Conservation (phyloP, 2,329 filamentous ascomycete species). For the Aureobasidium mangrovei region DNA sequence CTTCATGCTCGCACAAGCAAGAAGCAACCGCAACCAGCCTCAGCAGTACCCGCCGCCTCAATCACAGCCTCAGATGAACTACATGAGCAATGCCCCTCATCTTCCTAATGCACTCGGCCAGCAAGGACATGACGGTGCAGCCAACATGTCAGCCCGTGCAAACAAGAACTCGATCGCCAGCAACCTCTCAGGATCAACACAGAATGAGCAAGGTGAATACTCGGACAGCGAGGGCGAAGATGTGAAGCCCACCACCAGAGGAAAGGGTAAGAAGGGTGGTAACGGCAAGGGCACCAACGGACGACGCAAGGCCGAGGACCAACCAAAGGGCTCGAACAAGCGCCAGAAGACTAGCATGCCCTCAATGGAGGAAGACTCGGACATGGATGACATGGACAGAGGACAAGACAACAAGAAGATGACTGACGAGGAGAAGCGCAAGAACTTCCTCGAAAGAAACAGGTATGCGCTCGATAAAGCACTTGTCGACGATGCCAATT, state of each 20-base stretch:
- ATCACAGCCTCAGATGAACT: constrained; percentile 30
- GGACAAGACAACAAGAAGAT: constrained; percentile 65
- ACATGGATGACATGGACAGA: constrained; percentile 44
- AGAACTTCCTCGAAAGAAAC: constrained; percentile 95
- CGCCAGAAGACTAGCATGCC: constrained; percentile 54
- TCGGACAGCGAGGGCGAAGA: constrained; percentile 64
- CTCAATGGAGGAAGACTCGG: constrained; percentile 41
- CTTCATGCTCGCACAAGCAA: constrained; percentile 75
- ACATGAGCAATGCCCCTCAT: constrained; percentile 29
- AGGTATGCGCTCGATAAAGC: constrained; percentile 50
- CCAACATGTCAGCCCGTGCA: constrained; percentile 27
- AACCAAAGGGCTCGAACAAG: constrained; percentile 60
- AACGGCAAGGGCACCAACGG: constrained; percentile 44
- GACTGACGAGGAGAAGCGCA: constrained; percentile 97
- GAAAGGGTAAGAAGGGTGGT: constrained; percentile 60
- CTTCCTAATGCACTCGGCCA: constrained; percentile 39
- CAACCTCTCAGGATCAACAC: constrained; percentile 45
- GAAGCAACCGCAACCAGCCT: constrained; percentile 45
- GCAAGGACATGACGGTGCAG: constrained; percentile 19
- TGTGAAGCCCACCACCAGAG: constrained; percentile 54
- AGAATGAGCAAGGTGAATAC: constrained; percentile 48
- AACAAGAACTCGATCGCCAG: constrained; percentile 48
- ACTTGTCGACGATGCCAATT: background rate
- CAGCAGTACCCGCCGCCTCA: constrained; percentile 36
- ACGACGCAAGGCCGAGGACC: constrained; percentile 71